phyloP scores from a whole-genome alignment of 768 basidiomycete species.

The Boletus tylopilopsis region DNA sequence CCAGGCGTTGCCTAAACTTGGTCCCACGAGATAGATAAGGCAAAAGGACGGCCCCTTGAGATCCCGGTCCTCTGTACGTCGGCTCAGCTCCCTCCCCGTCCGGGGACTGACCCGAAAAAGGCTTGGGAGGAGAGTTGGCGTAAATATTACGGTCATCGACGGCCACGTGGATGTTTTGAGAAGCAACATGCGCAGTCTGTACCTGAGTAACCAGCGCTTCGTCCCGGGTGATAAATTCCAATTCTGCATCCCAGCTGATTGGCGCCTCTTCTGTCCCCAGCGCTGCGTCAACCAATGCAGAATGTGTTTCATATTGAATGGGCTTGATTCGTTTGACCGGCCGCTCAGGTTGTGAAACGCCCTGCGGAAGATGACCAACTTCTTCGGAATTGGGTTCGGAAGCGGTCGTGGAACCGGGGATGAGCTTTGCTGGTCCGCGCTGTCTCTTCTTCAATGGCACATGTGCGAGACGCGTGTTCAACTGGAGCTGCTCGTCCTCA shows the following conservation, averaged over 20 bases:
- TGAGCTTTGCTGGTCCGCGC: neutral
- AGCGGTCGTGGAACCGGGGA: neutral
- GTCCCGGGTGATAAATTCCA: conserved; percentile 5
- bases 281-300: conserved; percentile 16
- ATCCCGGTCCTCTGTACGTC: too few relatives aligned
- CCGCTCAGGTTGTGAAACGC: conserved; percentile 3
- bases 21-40: conserved; percentile 18
- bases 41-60: neutral
- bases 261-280: conserved; percentile 24
- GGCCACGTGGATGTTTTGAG: neutral
- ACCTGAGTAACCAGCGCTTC: neutral
- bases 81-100: too few relatives aligned
- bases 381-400: conserved; percentile 18
- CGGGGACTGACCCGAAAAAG: neutral
- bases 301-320: conserved; percentile 20
- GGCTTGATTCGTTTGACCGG: conserved; percentile 17
- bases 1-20: conserved; percentile 19
- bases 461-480: conserved; percentile 13
- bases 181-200: neutral
- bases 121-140: neutral
- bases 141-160: neutral
- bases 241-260: conserved; percentile 15
- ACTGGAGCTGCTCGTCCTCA: conserved; percentile 15
- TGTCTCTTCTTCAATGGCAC: conserved; percentile 1
- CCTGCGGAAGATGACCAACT: neutral